Conservation (phyloP, 108 stramenopile genomes). For the Cyclotella baltica region DNA sequence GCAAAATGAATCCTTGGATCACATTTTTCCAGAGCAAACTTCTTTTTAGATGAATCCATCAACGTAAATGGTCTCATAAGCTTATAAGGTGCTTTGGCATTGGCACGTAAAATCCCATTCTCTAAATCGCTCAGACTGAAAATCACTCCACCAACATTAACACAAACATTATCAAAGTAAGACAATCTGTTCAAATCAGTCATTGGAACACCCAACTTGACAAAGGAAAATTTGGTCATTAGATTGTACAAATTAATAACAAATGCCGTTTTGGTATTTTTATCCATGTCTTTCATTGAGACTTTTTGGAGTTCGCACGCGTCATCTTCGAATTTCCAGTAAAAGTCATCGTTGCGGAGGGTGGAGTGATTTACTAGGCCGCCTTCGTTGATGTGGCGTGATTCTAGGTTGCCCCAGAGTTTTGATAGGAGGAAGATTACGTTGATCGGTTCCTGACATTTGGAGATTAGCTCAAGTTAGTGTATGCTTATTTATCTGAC, state of each 20-base stretch:
- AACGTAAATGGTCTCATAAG: slow-evolving; percentile 21
- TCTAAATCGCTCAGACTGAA: slow-evolving; percentile 73
- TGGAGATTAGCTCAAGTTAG: background rate
- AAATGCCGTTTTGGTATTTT: slow-evolving; percentile 49
- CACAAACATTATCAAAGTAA: slow-evolving; percentile 55
- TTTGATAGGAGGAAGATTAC: slow-evolving; percentile 36
- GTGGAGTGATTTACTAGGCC: slow-evolving; percentile 55
- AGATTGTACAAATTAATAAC: slow-evolving; percentile 82
- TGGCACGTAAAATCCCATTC: slow-evolving; percentile 73
- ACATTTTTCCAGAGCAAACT: slow-evolving; percentile 21
- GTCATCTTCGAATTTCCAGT: slow-evolving; percentile 65
- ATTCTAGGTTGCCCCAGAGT: slow-evolving; percentile 43
- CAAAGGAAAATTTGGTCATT: slow-evolving; percentile 76
- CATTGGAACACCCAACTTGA: slow-evolving; percentile 62
- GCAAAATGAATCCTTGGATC: slow-evolving; percentile 84
- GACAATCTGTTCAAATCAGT: slow-evolving; percentile 22
- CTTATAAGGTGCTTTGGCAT: slow-evolving; percentile 45
- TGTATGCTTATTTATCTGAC: background rate
- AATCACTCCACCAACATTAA: slow-evolving; percentile 51
- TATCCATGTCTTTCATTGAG: slow-evolving; percentile 46
- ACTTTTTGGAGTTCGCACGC: slow-evolving; percentile 66
- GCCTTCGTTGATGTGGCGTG: slow-evolving; percentile 23
- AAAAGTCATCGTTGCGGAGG: slow-evolving; percentile 28
- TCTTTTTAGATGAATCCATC: slow-evolving; percentile 11
- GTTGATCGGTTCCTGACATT: slow-evolving; percentile 33